Base-by-base conservation (phyloP, 139 green algal species). In the Tetradesmus obliquus region DNA sequence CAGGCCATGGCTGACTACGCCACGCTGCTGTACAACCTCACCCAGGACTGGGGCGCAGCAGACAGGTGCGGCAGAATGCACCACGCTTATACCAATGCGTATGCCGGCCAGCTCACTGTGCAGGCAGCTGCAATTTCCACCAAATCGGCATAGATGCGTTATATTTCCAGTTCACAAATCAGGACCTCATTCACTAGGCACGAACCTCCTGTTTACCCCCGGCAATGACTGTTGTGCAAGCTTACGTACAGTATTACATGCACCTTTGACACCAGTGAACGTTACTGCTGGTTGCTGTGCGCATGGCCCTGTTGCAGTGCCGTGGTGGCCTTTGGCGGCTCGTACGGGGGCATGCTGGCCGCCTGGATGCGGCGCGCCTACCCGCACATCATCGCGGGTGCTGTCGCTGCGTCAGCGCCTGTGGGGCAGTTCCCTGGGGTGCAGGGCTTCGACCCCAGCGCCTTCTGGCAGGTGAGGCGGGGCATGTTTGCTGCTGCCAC, bases 331-430 rank as follows among this genome's bases (percentile, higher is more conserved):
- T 76, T 76, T 80, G 95, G 95, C 5, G 96, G 95, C 55, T 95
- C 87, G 10, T 97, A 98, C 84, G 96, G 96, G 13, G 97, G 96
- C 86, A 98, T 99, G 97, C 93, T 98, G n/a, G 95, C 96, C 2
- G 94, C 96, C 13, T 99, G 96, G 96, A 94, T 98, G 69, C 74
- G 97, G 5, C 58, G 96, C 10, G 97, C 97, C 89, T 99, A 98
- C 91, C 97, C 97, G 0, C 88, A 96, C 81, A 82, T 97, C 17
- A 93, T 93, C 94, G 51, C 91, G 55, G 86, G 97, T 1, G 97
- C 96, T 15, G 93, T 99, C 5, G 96, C 97, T 2, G 94, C 95
- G 9, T 97, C 94, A 45, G 97, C 97, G 1, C 97, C 97, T n/a
- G 94, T 98, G 72, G 90, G 62, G 0, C 83, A 91, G 20, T 96